These are phyloP conservation scores for Arthrobotrys iridis DNA, from an alignment of 2,329 filamentous ascomycete genomes.

Conservation along the genomic window DNA sequence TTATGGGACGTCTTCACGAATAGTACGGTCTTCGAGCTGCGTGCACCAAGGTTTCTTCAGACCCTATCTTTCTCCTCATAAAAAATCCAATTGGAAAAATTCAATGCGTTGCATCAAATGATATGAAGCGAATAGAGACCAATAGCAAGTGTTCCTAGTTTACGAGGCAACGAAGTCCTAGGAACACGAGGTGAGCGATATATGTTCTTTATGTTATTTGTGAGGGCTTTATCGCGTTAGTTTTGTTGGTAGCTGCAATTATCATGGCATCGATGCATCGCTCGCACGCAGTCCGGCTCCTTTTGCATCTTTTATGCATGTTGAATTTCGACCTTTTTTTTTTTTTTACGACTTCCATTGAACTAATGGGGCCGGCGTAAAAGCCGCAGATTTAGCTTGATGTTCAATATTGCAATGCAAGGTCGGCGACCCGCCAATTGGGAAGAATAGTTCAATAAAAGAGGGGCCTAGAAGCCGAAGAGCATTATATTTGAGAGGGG, in stretches of 20 bases:
- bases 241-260: background rate
- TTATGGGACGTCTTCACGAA: background rate
- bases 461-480: conserved; percentile 1
- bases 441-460: background rate
- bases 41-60: too few species aligned
- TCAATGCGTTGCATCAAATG: background rate
- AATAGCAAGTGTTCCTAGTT: too few species aligned
- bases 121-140: background rate
- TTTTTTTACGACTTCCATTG: background rate
- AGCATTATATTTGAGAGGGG: background rate
- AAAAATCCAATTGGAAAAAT: background rate
- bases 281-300: too few species aligned
- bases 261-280: conserved; percentile 15
- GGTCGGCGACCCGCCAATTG: background rate
- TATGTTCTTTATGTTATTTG: background rate
- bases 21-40: background rate
- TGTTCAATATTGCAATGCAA: too few species aligned
- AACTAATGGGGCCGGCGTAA: background rate
- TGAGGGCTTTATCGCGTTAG: background rate
- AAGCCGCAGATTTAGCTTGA: background rate
- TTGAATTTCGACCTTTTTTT: conserved; percentile 3
- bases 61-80: background rate
- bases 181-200: conserved; percentile 20
- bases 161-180: too few species aligned
- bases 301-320: background rate